These are phyloP conservation scores for Melaleuca quinquenervia DNA, from an alignment of 345 rosid genomes.

Conservation along the genomic window DNA sequence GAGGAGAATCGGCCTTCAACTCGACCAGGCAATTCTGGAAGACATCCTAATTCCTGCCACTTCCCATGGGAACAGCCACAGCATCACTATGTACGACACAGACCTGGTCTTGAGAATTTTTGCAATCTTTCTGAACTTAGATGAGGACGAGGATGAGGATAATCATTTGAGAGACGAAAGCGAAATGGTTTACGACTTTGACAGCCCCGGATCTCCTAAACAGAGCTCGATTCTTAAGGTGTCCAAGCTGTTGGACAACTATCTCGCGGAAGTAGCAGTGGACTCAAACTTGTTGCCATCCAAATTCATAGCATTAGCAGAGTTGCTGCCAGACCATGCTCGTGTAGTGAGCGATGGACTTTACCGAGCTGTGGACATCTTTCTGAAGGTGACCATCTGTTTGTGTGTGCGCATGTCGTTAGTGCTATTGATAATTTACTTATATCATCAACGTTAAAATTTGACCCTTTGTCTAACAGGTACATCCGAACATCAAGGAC, in stretches of 20 bases:
- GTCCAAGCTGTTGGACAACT: constrained; percentile 81
- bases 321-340: constrained; percentile 92
- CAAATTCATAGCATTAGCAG: constrained; percentile 74
- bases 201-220: constrained; percentile 88
- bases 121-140: constrained; percentile 76
- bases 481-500: constrained; percentile 86
- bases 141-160: constrained; percentile 63
- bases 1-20: constrained; percentile 81
- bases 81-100: constrained; percentile 51
- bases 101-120: constrained; percentile 83
- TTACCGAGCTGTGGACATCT: constrained; percentile 85
- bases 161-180: constrained; percentile 52
- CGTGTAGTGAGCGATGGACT: constrained; percentile 83
- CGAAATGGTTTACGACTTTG: constrained; percentile 81
- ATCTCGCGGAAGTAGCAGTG: constrained; percentile 85
- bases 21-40: constrained; percentile 97
- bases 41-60: constrained; percentile 76
- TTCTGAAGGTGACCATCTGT: constrained; percentile 52
- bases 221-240: constrained; percentile 91
- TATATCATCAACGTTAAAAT: not conserved
- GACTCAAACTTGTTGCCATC: constrained; percentile 65
- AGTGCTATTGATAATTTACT: not conserved
- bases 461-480: constrained; percentile 22
- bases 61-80: constrained; percentile 38
- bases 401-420: not conserved